Evolutionary conservation across 2,329 filamentous ascomycete genomes (phyloP), one percentile per base, ranked within the genome.

Genomic region (Dissoconium aciculare): DNA sequence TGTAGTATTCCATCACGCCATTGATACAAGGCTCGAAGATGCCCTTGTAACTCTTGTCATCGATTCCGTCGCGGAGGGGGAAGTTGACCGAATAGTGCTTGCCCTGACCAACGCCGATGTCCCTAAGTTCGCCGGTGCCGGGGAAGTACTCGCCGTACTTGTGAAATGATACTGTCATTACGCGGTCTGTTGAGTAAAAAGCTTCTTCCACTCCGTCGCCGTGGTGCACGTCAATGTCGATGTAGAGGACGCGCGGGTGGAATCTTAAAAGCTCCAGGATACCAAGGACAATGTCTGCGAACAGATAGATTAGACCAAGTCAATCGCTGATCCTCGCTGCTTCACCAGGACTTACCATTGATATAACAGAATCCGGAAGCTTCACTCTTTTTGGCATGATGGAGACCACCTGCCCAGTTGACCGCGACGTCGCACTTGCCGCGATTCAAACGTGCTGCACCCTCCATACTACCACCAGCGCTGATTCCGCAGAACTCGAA

Each of bases 61-160:
- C 72, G 43, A 78, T 78, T 30, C 74, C 74, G 45, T 78, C 74
- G 32, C 74, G 67, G 5, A 78, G 63, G 4, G 74, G 74, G 44
- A 78, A 76, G 55, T 78, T 78, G 47, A 78, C 70, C 3, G 73
- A 62, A 46, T 78, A 76, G 53, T 78, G 60, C 52, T 77, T 78
- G 36, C 74, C 74, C 30, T 59, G 54, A n/a, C 70, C 71, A 9
- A 78, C 71, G 40, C 74, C 74, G 32, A 77, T 74, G 48, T 78
- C 74, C 38, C 72, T 66, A 23, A 78, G 62, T 46, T 78, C 74
- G 41, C 74, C 74, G 8, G 74, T 78, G 27, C 74, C 74, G 0
- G 74, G 74, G 52, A 78, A 78, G 54, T 78, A 78, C 50, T 78
- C 74, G 45, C 74, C 74, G 47, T 78, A 78, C 45, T 78, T 78